Evolutionary conservation across 129 eudicot species (phyloP), one percentile per base, ranked within the genome.

Genomic region (Flaveria ramosissima): DNA sequence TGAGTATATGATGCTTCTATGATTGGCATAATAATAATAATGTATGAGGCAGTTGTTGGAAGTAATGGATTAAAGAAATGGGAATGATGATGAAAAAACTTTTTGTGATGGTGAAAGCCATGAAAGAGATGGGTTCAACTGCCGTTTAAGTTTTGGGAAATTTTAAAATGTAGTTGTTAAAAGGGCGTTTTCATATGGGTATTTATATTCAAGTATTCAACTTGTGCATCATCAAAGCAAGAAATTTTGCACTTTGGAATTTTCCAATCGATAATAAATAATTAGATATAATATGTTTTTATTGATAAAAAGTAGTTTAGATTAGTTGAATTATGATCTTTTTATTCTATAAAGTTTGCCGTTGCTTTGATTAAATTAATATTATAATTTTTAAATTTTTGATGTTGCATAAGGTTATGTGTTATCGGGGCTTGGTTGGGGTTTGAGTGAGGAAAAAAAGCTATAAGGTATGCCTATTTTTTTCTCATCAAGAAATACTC

Each of bases 151-250:
- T 48, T 72, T 62, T 53, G 20, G 45, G 51, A 64, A 41, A 53
- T 62, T 79, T 53, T 26, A 70, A 80, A 79, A 64, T 46, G 87
- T 76, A 80, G 84, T 77, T 64, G 84, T 63, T 63, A 4, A 30
- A 30, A 63, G 17, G 69, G 45, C 3, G 61, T 27, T 70, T 47
- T 50, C 55, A 30, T 45, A 21, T 30, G 59, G 56, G 32, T 69
- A 53, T 27, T 72, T 45, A 4, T 24, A 30, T 36, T 36, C 7
- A 36, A 36, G 41, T 36, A 36, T 64, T 48, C 79, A 62, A 62
- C 36, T 46, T 74, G 51, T 7, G 50, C 80, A 41, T 76, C 80
- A 76, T 65, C 70, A 48, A 48, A 48, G 64, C 21, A 9, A 30
- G 62, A 64, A 75, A 64, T 39, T 64, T 63, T 61, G 71, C 46